Base-by-base conservation (phyloP, 306 rosid genomes). In the Prunus mira region DNA sequence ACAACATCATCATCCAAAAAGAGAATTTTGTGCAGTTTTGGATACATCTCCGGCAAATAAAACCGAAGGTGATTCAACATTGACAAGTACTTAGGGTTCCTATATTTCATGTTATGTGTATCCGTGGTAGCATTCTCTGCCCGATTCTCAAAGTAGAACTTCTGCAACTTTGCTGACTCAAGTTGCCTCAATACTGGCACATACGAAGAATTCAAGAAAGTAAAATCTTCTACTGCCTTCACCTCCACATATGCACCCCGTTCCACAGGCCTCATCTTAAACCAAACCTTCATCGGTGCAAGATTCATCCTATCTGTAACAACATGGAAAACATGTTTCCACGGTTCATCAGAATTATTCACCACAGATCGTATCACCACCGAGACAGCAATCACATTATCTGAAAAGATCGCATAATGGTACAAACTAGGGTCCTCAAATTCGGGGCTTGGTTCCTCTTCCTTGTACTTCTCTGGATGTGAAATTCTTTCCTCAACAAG, bases 201-300 rank as follows among this genome's bases (percentile, higher is more conserved):
- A 76, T 91, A 90, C 0, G 98, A 92, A 55, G 97, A 81, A 78
- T 89, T 96, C 84, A 96, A 86, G 87, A 96, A 96, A 28, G 88
- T 51, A 75, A 76, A 92, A 65, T 92, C 97, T 73, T 90, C 98
- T n/a, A 92, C 84, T 0, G 97, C 91, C 87, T 92, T 96, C 74
- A 96, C 79, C 84, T 96, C 99, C 73, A 96, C 79, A 82, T 86
- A 85, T 0, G 98, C 97, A 66, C 93, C 97, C 20, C 92, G 89
- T 76, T 89, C 96, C 56, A 87, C 79, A 0, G 98, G 97, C 87
- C 99, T 88, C 96, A 96, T 96, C 87, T 89, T 92, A 79, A 96
- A 96, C 99, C 99, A 96, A 63, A 96, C 98, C 85, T 92, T 96
- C 97, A 91, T 96, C 25, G 99, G 98, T 18, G 92, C 99, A 83